Percentiles rank a stretch among this genome's conserved stretches.
These are phyloP conservation scores for Oemleria cerasiformis DNA, from an alignment of 306 rosid genomes.

Conservation along the genomic window DNA sequence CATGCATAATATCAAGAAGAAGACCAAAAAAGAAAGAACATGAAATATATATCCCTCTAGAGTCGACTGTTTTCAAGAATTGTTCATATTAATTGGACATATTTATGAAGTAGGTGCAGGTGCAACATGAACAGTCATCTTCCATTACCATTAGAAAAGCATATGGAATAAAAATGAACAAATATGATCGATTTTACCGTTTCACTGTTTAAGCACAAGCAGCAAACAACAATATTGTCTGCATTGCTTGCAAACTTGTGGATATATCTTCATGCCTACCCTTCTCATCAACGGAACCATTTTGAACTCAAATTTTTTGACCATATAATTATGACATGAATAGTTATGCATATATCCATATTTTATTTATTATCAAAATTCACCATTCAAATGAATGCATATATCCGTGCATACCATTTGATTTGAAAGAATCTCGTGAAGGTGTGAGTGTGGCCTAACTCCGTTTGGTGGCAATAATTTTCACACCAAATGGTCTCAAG, in stretches of 20 bases:
- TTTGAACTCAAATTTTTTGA: conserved; percentile 30
- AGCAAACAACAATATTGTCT: conserved; percentile 84
- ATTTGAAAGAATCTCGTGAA: conserved; percentile 21
- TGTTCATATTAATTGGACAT: too few relatives aligned
- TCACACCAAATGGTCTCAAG: conserved; percentile 79
- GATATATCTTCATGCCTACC: conserved; percentile 72
- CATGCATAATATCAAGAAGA: too few relatives aligned
- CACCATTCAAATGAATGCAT: conserved; percentile 11
- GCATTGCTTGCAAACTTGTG: conserved; percentile 68
- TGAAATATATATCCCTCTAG: too few relatives aligned
- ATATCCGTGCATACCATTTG: conserved; percentile 36
- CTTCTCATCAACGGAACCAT: conserved; percentile 57
- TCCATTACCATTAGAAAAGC: not conserved
- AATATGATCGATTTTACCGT: conserved; percentile 64
- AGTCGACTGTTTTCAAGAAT: too few relatives aligned
- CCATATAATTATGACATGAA: conserved; percentile 22
- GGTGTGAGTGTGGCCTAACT: conserved; percentile 55
- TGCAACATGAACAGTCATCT: conserved; percentile 13
- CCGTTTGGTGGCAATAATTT: conserved; percentile 82
- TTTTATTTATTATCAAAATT: conserved; percentile 19
- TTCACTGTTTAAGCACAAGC: conserved; percentile 59
- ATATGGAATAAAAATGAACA: not conserved
- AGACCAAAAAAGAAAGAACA: too few relatives aligned
- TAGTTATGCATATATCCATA: not conserved
- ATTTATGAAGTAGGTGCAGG: not conserved